phyloP scores from a whole-genome alignment of 2,329 filamentous ascomycete species.

The Aspergillaceae sp. region DNA sequence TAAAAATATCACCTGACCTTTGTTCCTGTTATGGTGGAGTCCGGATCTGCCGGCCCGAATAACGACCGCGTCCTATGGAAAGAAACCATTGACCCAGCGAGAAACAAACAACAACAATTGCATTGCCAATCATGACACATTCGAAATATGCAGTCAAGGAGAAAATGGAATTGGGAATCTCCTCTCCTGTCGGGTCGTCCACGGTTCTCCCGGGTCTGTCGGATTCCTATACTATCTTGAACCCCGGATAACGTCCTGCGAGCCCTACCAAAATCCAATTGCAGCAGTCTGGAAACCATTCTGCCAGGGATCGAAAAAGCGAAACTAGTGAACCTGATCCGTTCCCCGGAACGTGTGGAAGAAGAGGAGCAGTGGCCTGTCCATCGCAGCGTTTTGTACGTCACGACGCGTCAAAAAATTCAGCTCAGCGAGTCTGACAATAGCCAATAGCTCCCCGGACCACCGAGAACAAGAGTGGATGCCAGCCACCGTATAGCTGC shows the following conservation, averaged over 20 bases:
- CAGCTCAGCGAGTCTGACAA: background rate
- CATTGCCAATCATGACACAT: too few species aligned
- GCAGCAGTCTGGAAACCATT: background rate
- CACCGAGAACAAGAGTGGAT: background rate
- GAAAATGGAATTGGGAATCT: too few species aligned
- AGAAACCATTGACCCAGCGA: too few species aligned
- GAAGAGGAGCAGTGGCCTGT: background rate
- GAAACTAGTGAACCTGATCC: too few species aligned
- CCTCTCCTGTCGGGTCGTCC: conserved; percentile 5
- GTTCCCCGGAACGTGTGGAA: background rate
- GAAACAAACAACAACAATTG: too few species aligned
- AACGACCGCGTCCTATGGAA: background rate
- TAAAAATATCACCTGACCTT: background rate
- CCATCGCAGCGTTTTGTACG: background rate
- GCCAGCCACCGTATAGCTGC: background rate
- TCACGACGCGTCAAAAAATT: background rate
- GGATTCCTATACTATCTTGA: background rate
- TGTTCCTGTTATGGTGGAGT: background rate
- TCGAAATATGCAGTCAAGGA: too few species aligned
- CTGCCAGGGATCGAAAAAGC: too few species aligned
- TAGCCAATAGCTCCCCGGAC: background rate
- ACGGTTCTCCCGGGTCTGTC: background rate
- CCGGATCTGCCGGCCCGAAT: background rate
- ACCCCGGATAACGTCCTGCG: background rate
- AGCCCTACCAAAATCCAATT: background rate